Conservation (phyloP, 495 filamentous ascomycete genomes). For the Aspergillus panamensis region DNA sequence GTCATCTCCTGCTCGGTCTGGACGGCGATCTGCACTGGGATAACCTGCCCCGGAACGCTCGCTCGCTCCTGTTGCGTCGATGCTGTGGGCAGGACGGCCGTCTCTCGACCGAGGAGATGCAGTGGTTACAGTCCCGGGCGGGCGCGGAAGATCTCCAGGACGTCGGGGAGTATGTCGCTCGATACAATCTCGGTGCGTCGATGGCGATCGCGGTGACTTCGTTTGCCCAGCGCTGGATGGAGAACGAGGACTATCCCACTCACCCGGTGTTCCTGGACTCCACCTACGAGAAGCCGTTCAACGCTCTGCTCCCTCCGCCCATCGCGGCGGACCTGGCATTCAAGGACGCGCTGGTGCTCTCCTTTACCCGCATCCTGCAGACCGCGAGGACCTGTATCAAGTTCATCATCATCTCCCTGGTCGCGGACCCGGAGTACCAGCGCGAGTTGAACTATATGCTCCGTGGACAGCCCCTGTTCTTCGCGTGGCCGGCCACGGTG, state of each 20-base stretch:
- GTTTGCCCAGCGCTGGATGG: conserved; percentile 20
- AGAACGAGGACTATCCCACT: conserved; percentile 18
- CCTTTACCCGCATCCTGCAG: conserved; percentile 3
- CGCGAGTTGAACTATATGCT: conserved; percentile 51
- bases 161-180: conserved; percentile 32
- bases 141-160: conserved; percentile 28
- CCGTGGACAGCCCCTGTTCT: conserved; percentile 27
- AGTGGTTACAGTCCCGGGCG: conserved; percentile 33
- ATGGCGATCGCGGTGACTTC: conserved; percentile 24
- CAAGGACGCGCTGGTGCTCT: conserved; percentile 4
- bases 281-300: conserved; percentile 15
- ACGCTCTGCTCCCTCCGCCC: conserved; percentile 26
- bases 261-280: conserved; percentile 14
- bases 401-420: conserved; percentile 51
- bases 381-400: conserved; percentile 33
- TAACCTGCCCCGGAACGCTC: conserved; percentile 28
- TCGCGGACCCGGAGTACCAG: conserved; percentile 57
- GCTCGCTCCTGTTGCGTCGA: conserved; percentile 31
- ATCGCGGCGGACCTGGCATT: conserved; percentile 5
- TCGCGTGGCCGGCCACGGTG: conserved; percentile 32
- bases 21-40: conserved; percentile 42
- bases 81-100: conserved; percentile 29
- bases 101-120: conserved; percentile 22
- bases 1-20: conserved; percentile 38
- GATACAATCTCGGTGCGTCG: conserved; percentile 38